Percentiles rank a stretch among this genome's conserved stretches.
Conservation (phyloP, 106 monocot genomes). For the Dendrobium catenatum region DNA sequence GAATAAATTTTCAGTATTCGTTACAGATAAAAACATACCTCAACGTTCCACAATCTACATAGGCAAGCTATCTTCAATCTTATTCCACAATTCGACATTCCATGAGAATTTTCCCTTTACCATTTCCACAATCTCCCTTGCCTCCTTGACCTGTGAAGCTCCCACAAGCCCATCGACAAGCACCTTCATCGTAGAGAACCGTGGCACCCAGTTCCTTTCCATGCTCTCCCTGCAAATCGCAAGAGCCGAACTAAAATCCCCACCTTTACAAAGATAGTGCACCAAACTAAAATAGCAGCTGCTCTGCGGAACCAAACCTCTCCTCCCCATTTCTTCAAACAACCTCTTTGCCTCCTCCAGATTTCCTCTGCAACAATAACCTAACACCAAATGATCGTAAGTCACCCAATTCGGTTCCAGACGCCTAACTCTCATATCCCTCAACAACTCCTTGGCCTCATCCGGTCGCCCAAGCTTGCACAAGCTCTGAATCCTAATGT, state of each 20-base stretch:
- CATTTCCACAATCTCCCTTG: constrained; percentile 20
- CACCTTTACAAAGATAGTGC: constrained; percentile 30
- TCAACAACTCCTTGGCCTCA: constrained; percentile 29
- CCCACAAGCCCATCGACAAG: constrained; percentile 35
- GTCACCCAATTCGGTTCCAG: constrained; percentile 38
- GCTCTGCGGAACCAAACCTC: constrained; percentile 24
- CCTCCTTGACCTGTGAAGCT: constrained; percentile 22
- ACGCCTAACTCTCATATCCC: constrained; percentile 25
- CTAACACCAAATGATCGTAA: constrained; percentile 36
- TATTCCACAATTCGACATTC: constrained; percentile 27
- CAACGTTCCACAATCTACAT: background rate
- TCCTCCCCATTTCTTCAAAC: constrained; percentile 30
- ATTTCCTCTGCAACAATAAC: constrained; percentile 19
- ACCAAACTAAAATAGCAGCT: constrained; percentile 34
- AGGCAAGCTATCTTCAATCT: constrained; percentile 28
- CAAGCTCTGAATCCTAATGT: constrained; percentile 30
- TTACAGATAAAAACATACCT: constrained; percentile 3
- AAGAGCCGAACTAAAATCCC: constrained; percentile 31
- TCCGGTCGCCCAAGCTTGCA: constrained; percentile 29
- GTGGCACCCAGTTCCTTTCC: constrained; percentile 50
- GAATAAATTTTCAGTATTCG: background rate
- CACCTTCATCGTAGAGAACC: constrained; percentile 31
- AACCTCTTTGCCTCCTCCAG: constrained; percentile 33
- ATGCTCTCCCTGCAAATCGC: constrained; percentile 36
- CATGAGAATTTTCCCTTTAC: constrained; percentile 29